Conservation (phyloP, 495 filamentous ascomycete species). For the Aspergillus biplanus region DNA sequence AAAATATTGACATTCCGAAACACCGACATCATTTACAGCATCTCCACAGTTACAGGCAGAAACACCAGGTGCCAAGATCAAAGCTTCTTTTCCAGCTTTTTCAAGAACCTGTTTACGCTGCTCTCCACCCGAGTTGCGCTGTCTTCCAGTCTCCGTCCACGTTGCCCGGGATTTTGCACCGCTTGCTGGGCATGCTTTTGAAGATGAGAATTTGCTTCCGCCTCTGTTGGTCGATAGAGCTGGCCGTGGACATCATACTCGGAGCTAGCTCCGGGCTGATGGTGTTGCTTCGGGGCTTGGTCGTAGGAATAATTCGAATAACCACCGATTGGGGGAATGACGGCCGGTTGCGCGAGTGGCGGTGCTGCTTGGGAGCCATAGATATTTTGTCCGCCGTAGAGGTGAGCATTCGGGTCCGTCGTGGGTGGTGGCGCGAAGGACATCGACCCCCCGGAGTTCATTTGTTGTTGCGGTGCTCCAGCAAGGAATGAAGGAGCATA, state of each 20-base stretch:
- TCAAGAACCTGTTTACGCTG: constrained; percentile 78
- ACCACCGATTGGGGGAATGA: constrained; percentile 42
- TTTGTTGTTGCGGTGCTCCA: constrained; percentile 15
- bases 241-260: constrained; percentile 77
- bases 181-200: constrained; percentile 56
- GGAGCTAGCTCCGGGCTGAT: constrained; percentile 26
- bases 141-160: constrained; percentile 65
- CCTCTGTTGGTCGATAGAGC: constrained; percentile 74
- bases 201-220: constrained; percentile 48
- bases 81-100: constrained; percentile 88
- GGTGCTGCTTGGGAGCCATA: constrained; percentile 17
- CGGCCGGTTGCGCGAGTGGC: constrained; percentile 17
- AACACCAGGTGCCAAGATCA: constrained; percentile 31
- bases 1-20: neutral
- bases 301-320: constrained; percentile 63
- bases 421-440: constrained; percentile 47
- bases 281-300: constrained; percentile 39
- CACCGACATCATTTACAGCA: too few relatives aligned
- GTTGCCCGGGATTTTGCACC: constrained; percentile 52
- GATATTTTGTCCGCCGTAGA: constrained; percentile 33
- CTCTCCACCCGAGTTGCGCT: constrained; percentile 72
- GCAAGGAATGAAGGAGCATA: constrained; percentile 39
- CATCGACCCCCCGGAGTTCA: constrained; percentile 31
- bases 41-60: neutral
- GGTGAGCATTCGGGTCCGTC: constrained; percentile 50